phyloP scores from a whole-genome alignment of 129 eudicot species.

The Glebionis coronaria region DNA sequence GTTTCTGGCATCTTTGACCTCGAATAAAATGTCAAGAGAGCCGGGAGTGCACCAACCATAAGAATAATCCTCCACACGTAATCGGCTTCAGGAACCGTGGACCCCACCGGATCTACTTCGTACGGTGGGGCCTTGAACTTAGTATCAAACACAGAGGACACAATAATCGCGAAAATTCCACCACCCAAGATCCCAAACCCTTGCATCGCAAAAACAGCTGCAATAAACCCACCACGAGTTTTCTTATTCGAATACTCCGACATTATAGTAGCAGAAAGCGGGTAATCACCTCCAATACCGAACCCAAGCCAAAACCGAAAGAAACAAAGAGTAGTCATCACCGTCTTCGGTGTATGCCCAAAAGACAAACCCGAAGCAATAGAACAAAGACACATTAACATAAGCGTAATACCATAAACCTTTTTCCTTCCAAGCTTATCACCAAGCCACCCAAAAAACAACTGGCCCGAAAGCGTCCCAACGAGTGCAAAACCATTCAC shows the following conservation, averaged over 20 bases:
- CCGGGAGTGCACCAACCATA: too few species aligned
- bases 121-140: too few species aligned
- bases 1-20: too few species aligned
- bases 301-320: conserved; percentile 65
- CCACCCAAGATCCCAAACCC: conserved; percentile 40
- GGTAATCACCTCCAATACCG: conserved; percentile 64
- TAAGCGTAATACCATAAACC: conserved; percentile 53
- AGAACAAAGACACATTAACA: conserved; percentile 51
- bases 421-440: conserved; percentile 55
- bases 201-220: conserved; percentile 48
- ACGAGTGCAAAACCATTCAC: conserved; percentile 54
- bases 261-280: conserved; percentile 60
- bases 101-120: too few species aligned
- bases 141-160: conserved; percentile 32
- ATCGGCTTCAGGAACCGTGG: too few species aligned
- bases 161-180: conserved; percentile 26
- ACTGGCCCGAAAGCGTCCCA: conserved; percentile 54
- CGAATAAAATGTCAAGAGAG: too few species aligned
- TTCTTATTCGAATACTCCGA: conserved; percentile 45
- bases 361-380: conserved; percentile 56
- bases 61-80: too few species aligned
- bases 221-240: conserved; percentile 37
- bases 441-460: conserved; percentile 63
- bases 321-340: conserved; percentile 55
- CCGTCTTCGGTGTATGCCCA: conserved; percentile 40